Evolutionary conservation across 805 yeast genomes (phyloP).

Genomic region (Yarrowia osloensis): DNA sequence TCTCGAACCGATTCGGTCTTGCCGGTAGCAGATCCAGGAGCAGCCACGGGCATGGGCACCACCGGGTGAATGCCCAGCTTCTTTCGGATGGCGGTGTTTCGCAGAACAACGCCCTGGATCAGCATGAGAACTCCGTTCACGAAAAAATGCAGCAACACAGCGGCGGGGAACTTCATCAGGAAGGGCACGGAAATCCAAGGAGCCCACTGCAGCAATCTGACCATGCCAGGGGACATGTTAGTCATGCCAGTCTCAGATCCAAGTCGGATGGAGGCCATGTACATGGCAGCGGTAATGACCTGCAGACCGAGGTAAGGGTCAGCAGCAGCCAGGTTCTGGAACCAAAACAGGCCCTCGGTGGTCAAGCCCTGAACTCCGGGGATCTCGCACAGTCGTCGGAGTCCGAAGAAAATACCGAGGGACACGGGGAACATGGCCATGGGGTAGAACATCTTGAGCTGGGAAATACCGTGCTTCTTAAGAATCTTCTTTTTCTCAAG

Average conservation of each 20-base stretch:
- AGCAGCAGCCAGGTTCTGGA: constrained; percentile 71
- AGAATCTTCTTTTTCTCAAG: constrained; percentile 51
- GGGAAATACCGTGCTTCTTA: constrained; percentile 69
- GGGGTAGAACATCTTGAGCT: constrained; percentile 74
- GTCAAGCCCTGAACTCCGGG: constrained; percentile 79
- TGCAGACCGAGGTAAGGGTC: constrained; percentile 94
- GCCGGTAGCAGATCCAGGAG: constrained; percentile 39
- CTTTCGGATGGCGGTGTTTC: constrained; percentile 57
- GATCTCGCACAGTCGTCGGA: constrained; percentile 76
- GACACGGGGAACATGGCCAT: constrained; percentile 72
- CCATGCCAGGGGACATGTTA: constrained; percentile 63
- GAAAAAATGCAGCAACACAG: constrained; percentile 81
- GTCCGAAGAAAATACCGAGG: constrained; percentile 83
- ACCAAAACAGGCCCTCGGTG: constrained; percentile 82
- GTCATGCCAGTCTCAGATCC: constrained; percentile 93
- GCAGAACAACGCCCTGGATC: constrained; percentile 67
- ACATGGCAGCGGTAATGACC: constrained; percentile 72
- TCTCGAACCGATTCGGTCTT: constrained; percentile 40
- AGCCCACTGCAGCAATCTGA: constrained; percentile 65
- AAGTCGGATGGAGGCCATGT: constrained; percentile 69
- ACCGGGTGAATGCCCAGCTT: constrained; percentile 49
- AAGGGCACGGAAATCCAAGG: constrained; percentile 86
- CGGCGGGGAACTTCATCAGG: constrained; percentile 83
- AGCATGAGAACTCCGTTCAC: constrained; percentile 76
- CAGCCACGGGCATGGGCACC: constrained; percentile 63